Evolutionary conservation across 352 stramenopile species (phyloP).

Genomic region (Halophytophthora batemanensis): DNA sequence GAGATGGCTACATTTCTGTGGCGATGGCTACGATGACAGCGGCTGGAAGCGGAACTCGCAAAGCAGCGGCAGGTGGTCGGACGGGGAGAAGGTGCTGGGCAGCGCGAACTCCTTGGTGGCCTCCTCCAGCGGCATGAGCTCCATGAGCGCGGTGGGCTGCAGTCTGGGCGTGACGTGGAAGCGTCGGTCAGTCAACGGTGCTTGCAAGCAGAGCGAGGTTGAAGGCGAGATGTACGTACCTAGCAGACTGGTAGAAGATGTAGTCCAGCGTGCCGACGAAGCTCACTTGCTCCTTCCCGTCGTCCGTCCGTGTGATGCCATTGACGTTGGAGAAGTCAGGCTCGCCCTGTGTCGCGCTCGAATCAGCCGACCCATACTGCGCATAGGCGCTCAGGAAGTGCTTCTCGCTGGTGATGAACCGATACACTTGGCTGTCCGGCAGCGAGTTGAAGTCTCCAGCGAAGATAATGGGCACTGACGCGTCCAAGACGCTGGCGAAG

Average conservation of each 20-base stretch:
- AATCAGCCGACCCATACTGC: slow-evolving; percentile 23
- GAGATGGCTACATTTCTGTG: slow-evolving; percentile 11
- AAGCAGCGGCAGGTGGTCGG: slow-evolving; percentile 72
- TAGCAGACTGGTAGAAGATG: slow-evolving; percentile 66
- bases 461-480: slow-evolving; percentile 41
- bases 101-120: slow-evolving; percentile 59
- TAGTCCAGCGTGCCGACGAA: slow-evolving; percentile 84
- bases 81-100: slow-evolving; percentile 65
- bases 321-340: slow-evolving; percentile 81
- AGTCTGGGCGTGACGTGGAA: slow-evolving; percentile 16
- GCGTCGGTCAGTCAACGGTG: slow-evolving; percentile 7
- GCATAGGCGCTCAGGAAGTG: slow-evolving; percentile 59
- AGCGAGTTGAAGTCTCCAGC: slow-evolving; percentile 84
- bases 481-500: slow-evolving; percentile 26
- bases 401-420: slow-evolving; percentile 39
- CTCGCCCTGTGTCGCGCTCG: slow-evolving; percentile 23
- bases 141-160: slow-evolving; percentile 47
- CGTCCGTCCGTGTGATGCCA: slow-evolving; percentile 27
- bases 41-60: slow-evolving; percentile 51
- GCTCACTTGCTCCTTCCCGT: slow-evolving; percentile 36
- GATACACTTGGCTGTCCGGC: slow-evolving; percentile 70
- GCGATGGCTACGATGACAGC: background rate
- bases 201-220: background rate
- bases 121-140: slow-evolving; percentile 64
- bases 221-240: slow-evolving; percentile 26